Base-by-base conservation (phyloP, 2,329 filamentous ascomycete genomes). In the Colletotrichum sp. region DNA sequence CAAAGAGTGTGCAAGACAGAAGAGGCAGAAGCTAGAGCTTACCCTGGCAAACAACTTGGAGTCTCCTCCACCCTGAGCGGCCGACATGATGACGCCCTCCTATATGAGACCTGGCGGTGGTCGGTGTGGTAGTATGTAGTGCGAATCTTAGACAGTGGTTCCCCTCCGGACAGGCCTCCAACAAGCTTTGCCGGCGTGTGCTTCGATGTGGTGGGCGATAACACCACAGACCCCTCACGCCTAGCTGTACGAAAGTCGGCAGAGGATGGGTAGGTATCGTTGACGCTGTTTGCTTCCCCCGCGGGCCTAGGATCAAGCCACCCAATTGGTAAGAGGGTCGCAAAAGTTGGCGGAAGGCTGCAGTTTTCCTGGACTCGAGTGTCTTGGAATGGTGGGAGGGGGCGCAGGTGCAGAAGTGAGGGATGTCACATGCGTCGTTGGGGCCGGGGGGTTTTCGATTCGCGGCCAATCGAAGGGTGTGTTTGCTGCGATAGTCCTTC, bases 31-130 rank as follows among this genome's bases (percentile, higher is more conserved):
- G 57, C 57, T 15, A 77, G 76, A 73, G 86, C 90, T 90, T 92
- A 99, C 97, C 90, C 97, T 93, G 86, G 97, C 96, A 90, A 99
- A 99, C 88, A 99, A 93, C 92, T 98, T 99, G 88, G 97, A 98
- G 92, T 99, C 97, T 87, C 97, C 96, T 88, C 95, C 95, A 86
- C 92, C 87, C 78, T 88, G 87, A 77, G 89, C 85, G 82, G 84
- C 87, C 81, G 90, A 89, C 90, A 92, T 92, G 82, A 81, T 86
- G 84, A 59, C 76, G 57, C 18, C 48, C 59, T 67, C 60, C 55
- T 30, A 22, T 68, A 36, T 22, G 48, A 48, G 64, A 39, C 60
- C 59, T 64, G n/a, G 62, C 24, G 10, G n/a, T 44, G 36, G 48
- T 28, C 52, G 67, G 72, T 59, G 72, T 65, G 24, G 68, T 55